Base-by-base conservation (phyloP, 495 filamentous ascomycete genomes). In the Aspergillus affinis region DNA sequence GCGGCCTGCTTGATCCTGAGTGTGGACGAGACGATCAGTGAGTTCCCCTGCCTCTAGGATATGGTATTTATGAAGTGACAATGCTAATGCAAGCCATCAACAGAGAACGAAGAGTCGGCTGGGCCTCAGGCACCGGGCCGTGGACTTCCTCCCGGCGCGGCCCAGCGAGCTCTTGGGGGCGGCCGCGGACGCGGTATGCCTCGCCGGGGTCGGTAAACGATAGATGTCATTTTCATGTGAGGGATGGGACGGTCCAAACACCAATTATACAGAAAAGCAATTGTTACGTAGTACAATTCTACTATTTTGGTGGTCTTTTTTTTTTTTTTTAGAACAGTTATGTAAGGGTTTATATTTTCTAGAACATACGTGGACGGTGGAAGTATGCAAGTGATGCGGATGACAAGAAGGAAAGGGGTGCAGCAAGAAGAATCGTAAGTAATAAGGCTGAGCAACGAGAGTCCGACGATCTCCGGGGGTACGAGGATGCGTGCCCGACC, bases 11-110 rank as follows among this genome's bases (percentile, higher is more conserved):
- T 98, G 82, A 97, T 98, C 61, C 76, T 98, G 72, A 89, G 90
- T 64, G 93, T 98, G 44, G 93, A 98, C 71, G 93, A 98, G 84
- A 97, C 93, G 18, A 97, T 98, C 73, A 90, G 83, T 87, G 76
- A 70, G 83, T 79, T 30, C 27, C 26, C 27, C 50, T 27, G n/a
- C 41, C 63, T 20, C n/a, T 2, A n/a, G 27, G 27, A 1, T 44
- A n/a, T 51, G 26, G 17, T 19, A 18, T 32, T 50, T 51, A 15
- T n/a, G 44, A 48, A 30, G 3, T 0, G 8, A 13, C 6, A 10
- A 15, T 2, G 36, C 36, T 41, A 41, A 41, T 10, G 12, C 36
- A 41, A 8, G 36, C 1, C 29, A 32, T 41, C 36, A 4, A 70
- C 72, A 83, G 80, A 87, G 74, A 98, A 97, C 76, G 90, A 98